Percentiles rank a stretch among this genome's conserved stretches.
phyloP scores from a whole-genome alignment of 192 early-diverging fungal species.

The Coemansia sp. region DNA sequence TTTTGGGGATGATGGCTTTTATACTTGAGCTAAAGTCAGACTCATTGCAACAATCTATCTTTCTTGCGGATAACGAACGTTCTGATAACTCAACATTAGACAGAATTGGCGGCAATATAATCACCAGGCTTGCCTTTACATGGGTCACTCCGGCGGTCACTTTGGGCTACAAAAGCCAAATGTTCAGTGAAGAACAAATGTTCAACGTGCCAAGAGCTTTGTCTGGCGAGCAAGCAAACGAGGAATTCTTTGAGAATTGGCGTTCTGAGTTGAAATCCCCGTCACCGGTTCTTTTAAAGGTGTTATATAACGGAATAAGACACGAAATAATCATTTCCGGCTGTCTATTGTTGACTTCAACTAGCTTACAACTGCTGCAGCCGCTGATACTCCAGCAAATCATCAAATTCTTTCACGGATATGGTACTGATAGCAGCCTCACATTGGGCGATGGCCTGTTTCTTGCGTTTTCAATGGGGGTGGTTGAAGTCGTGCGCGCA shows the following conservation, averaged over 20 bases:
- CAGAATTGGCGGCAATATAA: slow-evolving; percentile 12
- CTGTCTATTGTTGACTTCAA: slow-evolving; percentile 11
- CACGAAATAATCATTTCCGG: slow-evolving; percentile 17
- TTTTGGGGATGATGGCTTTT: slow-evolving; percentile 15
- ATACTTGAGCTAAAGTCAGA: slow-evolving; percentile 18
- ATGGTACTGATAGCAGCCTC: slow-evolving; percentile 4
- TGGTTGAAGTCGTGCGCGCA: not conserved
- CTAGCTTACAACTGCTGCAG: slow-evolving; percentile 25
- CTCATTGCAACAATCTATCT: not conserved
- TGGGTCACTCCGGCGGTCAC: slow-evolving; percentile 90
- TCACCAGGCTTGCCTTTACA: slow-evolving; percentile 62
- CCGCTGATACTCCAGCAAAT: slow-evolving; percentile 20
- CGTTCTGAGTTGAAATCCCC: slow-evolving; percentile 17
- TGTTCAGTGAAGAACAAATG: slow-evolving; percentile 27
- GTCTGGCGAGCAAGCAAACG: slow-evolving; percentile 6
- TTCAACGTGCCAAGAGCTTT: slow-evolving; percentile 11
- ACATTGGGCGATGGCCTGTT: slow-evolving; percentile 23
- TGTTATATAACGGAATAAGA: slow-evolving; percentile 7
- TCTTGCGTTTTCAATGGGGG: slow-evolving; percentile 27
- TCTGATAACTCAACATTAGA: not conserved
- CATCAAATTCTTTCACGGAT: slow-evolving; percentile 26
- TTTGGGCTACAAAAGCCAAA: slow-evolving; percentile 67
- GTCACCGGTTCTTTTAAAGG: slow-evolving; percentile 1
- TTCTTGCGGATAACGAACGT: slow-evolving; percentile 16
- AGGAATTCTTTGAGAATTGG: slow-evolving; percentile 25